Evolutionary conservation across 371 early-diverging fungal genomes (phyloP), one percentile per base, ranked within the genome.

Genomic region (Nematocida sp.): DNA sequence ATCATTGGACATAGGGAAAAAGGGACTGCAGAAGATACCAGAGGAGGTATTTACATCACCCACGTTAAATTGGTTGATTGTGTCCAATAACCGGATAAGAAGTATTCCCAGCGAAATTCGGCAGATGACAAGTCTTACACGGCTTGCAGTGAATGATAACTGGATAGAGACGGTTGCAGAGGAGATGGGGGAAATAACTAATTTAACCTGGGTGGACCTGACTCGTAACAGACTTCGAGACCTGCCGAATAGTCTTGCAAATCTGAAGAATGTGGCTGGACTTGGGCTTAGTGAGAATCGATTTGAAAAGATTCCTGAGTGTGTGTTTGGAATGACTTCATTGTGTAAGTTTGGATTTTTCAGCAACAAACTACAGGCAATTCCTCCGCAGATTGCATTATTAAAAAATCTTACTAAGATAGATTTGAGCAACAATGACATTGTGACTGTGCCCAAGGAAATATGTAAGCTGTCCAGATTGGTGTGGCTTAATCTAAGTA

Each of bases 401-500:
- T 78, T 89, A 46, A 84, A 70, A 27, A 83, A 86, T 3, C 83
- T 91, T 0, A 83, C 87, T 15, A 86, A 90, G 39, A 84, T 91
- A 33, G 90, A 91, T 82, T 72, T 91, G 40, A 90, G 90, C 23
- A 90, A 90, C 84, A 91, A 91, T 72, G 82, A 86, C 7, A 83
- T 91, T 3, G 74, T 58, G 3, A 82, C 83, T 0, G 72, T 92
- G 15, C 92, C 92, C 4, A 42, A 82, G 0, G 87, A 89, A 23
- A 87, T 91, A 27, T 90, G 91, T 3, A 80, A 83, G 4, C 75
- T 90, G 7, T 84, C 66, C 11, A 84, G 86, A 18, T 62, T 92
- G 6, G 90, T 89, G 61, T 91, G 91, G 91, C 89, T 92, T 20
- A 92, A 91, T 72, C 78, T 91, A 5, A 90, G 90, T 54, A 91